Base-by-base conservation (phyloP, 2,329 filamentous ascomycete genomes). In the Trichothecium roseum region DNA sequence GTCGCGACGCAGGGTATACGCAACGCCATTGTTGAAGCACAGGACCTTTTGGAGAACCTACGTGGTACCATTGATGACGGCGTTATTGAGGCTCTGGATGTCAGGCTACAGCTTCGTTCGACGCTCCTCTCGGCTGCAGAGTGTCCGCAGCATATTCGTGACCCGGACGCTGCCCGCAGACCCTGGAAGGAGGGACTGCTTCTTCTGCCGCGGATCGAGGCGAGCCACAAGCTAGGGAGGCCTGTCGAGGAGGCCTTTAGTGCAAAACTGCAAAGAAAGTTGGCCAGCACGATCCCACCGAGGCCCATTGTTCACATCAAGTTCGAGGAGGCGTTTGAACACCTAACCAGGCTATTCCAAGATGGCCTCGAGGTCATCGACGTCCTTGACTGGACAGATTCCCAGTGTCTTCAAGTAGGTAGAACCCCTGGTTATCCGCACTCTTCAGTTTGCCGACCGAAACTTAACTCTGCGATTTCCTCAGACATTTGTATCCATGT, bases 251-350 rank as follows among this genome's bases (percentile, higher is more conserved):
- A 79, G n/a, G 78, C 88, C 0, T 96, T 95, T 55, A 95, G 86
- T 47, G 75, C 77, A 17, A 94, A 94, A 52, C 71, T 96, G 27
- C 91, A 98, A 53, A 74, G 88, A n/a, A 82, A 82, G 42, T 68
- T 98, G 22, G 88, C 91, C 1, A 95, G 87, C 46, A 95, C 87
- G 1, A 88, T 95, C 48, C 91, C 91, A 4, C 91, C 91, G 7
- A 74, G 89, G 8, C 88, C 89, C 0, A 89, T 95, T 47, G 84
- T 95, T 9, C 71, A 85, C 36, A 64, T 88, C 3, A 74, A 72
- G 18, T 81, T 84, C 45, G 72, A 79, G 12, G 78, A 85, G 47
- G 83, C 87, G 1, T 72, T 81, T 42, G 61, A 61, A 15, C 79
- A 84, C 45, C 68, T 95, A 42, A 70, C 70, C 38, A 74, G 77